A percentile compares a stretch with the other conserved stretches of the same genome.
These are phyloP conservation scores for Calonectria pauciramosa DNA, from an alignment of 2,329 filamentous ascomycete genomes.

Conservation along the genomic window DNA sequence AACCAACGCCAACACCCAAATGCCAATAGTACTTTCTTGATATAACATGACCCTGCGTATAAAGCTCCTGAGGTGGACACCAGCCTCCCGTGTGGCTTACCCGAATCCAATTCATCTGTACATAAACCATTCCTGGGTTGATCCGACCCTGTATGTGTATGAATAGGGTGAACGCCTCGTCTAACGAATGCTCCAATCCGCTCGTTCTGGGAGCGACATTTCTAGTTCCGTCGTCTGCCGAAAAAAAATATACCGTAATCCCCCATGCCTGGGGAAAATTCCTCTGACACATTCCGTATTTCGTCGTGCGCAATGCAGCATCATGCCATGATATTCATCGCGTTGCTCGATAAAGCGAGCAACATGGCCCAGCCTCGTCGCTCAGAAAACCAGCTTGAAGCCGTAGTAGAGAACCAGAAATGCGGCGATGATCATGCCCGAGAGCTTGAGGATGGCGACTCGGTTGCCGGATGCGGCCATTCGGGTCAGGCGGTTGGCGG, in stretches of 20 bases:
- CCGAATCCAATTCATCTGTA: slow-evolving; percentile 4
- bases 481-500: slow-evolving; percentile 82
- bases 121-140: not conserved
- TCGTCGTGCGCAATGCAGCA: slow-evolving; percentile 10
- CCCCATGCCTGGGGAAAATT: not conserved
- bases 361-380: not conserved
- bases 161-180: not conserved
- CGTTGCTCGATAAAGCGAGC: not conserved
- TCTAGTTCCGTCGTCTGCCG: not conserved
- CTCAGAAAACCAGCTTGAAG: slow-evolving; percentile 72
- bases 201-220: not conserved
- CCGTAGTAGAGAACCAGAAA: slow-evolving; percentile 85
- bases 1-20: slow-evolving; percentile 27
- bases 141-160: not conserved
- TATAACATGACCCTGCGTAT: slow-evolving; percentile 8
- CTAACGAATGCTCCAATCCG: slow-evolving; percentile 8
- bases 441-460: slow-evolving; percentile 89
- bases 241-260: not conserved
- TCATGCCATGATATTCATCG: not conserved
- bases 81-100: not conserved
- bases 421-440: slow-evolving; percentile 81
- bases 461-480: slow-evolving; percentile 95
- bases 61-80: slow-evolving; percentile 12
- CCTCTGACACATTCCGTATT: not conserved
- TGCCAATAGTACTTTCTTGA: slow-evolving; percentile 16